These are phyloP conservation scores for Astrothelium subdiscretum DNA, from an alignment of 495 filamentous ascomycete species.

Conservation along the genomic window DNA sequence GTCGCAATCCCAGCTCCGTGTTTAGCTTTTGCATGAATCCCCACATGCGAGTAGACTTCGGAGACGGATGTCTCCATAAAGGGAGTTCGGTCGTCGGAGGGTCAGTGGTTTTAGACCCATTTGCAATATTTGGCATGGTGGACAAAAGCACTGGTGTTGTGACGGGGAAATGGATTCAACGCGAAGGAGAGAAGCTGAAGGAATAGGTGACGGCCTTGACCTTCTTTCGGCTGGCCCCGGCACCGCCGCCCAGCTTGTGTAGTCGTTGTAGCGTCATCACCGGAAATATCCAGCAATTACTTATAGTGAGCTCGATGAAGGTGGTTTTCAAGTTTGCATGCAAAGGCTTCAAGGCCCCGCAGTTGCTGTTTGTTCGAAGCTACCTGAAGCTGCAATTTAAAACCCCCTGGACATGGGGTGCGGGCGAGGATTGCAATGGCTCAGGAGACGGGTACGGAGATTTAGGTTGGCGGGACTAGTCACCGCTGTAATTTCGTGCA, in stretches of 20 bases:
- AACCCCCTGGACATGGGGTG: not conserved
- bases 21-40: constrained; percentile 49
- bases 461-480: not conserved
- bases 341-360: not conserved
- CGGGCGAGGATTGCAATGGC: not conserved
- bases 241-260: not conserved
- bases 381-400: not conserved
- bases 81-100: not conserved
- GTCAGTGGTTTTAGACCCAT: not conserved
- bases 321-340: too few relatives aligned
- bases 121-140: not conserved
- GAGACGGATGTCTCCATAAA: constrained; percentile 44
- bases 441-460: not conserved
- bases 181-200: not conserved
- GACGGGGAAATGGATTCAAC: too few relatives aligned
- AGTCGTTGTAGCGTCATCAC: not conserved
- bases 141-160: not conserved
- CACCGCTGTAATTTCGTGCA: not conserved
- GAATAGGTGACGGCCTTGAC: not conserved
- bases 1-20: constrained; percentile 48
- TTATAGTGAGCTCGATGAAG: too few relatives aligned
- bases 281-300: not conserved
- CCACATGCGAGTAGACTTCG: constrained; percentile 23
- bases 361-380: not conserved
- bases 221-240: not conserved